Percentiles rank a stretch among this genome's conserved stretches.
phyloP scores from a whole-genome alignment of 108 stramenopile species.

The Fistulifera pelliculosa region DNA sequence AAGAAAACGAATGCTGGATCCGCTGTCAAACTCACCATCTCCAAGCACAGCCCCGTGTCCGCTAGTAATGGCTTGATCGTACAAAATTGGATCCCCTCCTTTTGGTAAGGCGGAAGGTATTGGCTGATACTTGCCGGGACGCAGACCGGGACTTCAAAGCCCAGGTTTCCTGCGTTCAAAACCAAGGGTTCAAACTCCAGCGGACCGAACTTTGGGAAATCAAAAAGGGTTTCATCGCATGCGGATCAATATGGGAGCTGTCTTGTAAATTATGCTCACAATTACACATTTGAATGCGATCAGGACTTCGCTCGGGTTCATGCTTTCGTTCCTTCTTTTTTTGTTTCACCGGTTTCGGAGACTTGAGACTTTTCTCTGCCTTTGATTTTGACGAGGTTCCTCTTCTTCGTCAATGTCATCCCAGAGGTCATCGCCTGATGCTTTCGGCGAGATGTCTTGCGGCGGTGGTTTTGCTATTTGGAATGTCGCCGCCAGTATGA shows the following conservation, averaged over 20 bases:
- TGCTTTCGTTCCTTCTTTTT: background rate
- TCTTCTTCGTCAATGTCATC: background rate
- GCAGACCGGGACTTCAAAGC: constrained; percentile 10
- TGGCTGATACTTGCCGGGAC: constrained; percentile 79
- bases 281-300: background rate
- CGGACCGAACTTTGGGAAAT: constrained; percentile 56
- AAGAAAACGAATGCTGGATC: background rate
- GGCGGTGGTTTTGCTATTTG: no score
- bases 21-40: constrained; percentile 28
- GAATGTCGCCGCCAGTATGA: no score
- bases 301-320: background rate
- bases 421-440: background rate
- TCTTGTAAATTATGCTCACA: background rate
- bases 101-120: constrained; percentile 68
- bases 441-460: background rate
- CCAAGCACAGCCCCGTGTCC: constrained; percentile 58
- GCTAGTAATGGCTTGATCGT: constrained; percentile 33
- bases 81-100: constrained; percentile 72
- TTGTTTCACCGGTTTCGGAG: background rate
- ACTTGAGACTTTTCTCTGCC: background rate
- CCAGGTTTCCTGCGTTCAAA: constrained; percentile 15
- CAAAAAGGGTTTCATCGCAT: constrained; percentile 42
- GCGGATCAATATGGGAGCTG: background rate
- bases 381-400: background rate
- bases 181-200: constrained; percentile 29